Percentiles rank a stretch among this genome's conserved stretches.
Conservation (phyloP, 2,329 filamentous ascomycete genomes). For the Neoascochyta sp. region DNA sequence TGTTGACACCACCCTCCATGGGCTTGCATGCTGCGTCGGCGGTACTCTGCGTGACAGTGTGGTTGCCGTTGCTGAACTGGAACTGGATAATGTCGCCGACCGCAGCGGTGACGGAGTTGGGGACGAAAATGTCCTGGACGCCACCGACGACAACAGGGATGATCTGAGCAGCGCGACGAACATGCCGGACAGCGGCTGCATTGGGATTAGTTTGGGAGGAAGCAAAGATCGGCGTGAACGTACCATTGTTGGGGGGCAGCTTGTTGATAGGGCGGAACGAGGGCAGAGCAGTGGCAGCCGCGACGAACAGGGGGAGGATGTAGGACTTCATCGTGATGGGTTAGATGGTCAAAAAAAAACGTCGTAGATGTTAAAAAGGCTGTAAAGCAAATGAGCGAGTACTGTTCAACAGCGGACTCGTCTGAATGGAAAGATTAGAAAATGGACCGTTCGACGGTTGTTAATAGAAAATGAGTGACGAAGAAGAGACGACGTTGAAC, state of each 20-base stretch:
- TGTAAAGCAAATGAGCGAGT: constrained; percentile 6
- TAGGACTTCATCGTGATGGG: constrained; percentile 15
- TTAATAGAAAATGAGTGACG: constrained; percentile 17
- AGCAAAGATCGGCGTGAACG: too few species aligned
- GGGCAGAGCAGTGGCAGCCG: constrained; percentile 15
- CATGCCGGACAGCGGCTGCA: too few species aligned
- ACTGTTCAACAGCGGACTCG: constrained; percentile 26
- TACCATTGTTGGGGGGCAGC: constrained; percentile 6
- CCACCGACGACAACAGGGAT: constrained; percentile 33
- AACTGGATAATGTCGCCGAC: constrained; percentile 32
- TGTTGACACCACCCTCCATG: constrained; percentile 26
- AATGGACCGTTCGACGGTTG: constrained; percentile 26
- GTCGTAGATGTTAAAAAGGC: too few species aligned
- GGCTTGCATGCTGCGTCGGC: constrained; percentile 24
- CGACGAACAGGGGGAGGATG: constrained; percentile 10
- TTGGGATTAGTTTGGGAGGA: constrained; percentile 4
- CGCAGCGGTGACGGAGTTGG: constrained; percentile 25
- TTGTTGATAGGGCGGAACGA: constrained; percentile 4
- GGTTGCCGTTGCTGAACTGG: constrained; percentile 33
- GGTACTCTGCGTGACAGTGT: constrained; percentile 30
- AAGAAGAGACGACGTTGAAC: constrained; percentile 10
- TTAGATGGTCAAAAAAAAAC: too few species aligned
- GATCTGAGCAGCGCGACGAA: constrained; percentile 19
- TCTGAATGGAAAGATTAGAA: constrained; percentile 7
- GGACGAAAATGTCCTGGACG: constrained; percentile 27